Evolutionary conservation across 2,329 filamentous ascomycete species (phyloP).

Genomic region (Xylaria sp.): DNA sequence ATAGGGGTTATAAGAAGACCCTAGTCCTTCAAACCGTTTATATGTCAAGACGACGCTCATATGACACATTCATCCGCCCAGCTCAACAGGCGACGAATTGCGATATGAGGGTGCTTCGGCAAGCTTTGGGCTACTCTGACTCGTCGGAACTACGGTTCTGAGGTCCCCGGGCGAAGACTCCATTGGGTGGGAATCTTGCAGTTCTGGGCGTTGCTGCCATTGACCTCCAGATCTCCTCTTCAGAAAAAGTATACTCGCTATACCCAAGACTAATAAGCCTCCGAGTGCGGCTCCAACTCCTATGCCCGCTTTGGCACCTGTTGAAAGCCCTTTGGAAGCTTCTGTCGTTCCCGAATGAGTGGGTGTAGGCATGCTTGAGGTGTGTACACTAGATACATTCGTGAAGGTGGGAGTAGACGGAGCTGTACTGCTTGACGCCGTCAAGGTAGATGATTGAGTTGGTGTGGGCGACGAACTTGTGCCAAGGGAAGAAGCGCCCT

Average conservation of each 20-base stretch:
- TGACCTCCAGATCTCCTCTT: not conserved
- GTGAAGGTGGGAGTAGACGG: not conserved
- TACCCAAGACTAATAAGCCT: not conserved
- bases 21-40: not conserved
- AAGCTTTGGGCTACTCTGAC: not conserved
- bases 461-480: not conserved
- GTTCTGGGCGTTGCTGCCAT: not conserved
- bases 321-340: slow-evolving; percentile 1
- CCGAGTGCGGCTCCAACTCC: slow-evolving; percentile 23
- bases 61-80: not conserved
- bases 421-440: not conserved
- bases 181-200: not conserved
- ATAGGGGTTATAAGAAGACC: no score
- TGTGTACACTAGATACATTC: not conserved
- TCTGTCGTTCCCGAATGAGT: not conserved
- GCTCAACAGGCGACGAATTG: not conserved
- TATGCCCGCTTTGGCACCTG: slow-evolving; percentile 21
- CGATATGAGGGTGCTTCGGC: not conserved
- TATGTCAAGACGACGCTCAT: not conserved
- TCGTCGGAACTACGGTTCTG: not conserved
- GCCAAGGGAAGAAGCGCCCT: not conserved
- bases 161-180: not conserved
- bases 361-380: not conserved
- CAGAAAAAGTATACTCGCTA: not conserved
- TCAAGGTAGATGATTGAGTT: not conserved